These are phyloP conservation scores for Lichenothelia convexa DNA, from an alignment of 495 filamentous ascomycete genomes.

Conservation along the genomic window DNA sequence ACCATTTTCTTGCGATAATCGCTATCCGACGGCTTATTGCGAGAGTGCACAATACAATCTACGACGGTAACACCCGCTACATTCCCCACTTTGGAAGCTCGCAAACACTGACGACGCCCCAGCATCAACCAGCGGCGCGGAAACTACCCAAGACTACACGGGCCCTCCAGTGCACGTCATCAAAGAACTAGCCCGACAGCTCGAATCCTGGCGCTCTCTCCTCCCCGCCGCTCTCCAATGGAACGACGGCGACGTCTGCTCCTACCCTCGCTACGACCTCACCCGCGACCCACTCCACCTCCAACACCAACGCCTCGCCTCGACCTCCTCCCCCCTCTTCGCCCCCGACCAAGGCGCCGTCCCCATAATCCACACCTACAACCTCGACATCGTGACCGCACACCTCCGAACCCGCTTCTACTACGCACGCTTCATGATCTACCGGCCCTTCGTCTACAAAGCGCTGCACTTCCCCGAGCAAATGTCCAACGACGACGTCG, in stretches of 20 bases:
- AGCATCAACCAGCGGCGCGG: slow-evolving; percentile 4
- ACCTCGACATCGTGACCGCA: slow-evolving; percentile 35
- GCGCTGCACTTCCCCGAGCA: slow-evolving; percentile 36
- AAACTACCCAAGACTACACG: slow-evolving; percentile 9
- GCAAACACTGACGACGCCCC: not conserved
- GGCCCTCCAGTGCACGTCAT: slow-evolving; percentile 23
- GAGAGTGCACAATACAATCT: slow-evolving; percentile 30
- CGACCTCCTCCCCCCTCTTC: slow-evolving; percentile 24
- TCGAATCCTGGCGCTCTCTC: slow-evolving; percentile 36
- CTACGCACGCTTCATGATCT: slow-evolving; percentile 38
- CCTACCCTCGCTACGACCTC: slow-evolving; percentile 14
- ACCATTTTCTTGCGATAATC: slow-evolving; percentile 39
- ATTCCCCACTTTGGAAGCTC: not conserved
- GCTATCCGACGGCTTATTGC: slow-evolving; percentile 34
- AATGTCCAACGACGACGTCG: slow-evolving; percentile 32
- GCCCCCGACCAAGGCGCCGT: slow-evolving; percentile 29
- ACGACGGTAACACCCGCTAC: slow-evolving; percentile 22
- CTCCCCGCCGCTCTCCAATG: slow-evolving; percentile 35
- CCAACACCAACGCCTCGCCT: no score
- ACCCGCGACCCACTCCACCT: not conserved
- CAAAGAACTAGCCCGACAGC: slow-evolving; percentile 28
- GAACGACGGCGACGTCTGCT: slow-evolving; percentile 30
- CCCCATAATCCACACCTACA: slow-evolving; percentile 24
- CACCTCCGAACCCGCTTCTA: slow-evolving; percentile 39
- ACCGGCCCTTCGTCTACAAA: slow-evolving; percentile 43